Evolutionary conservation across 164 flowering plant genomes (phyloP), one percentile per base, ranked within the genome.

Genomic region (Euptelea pleiosperma): DNA sequence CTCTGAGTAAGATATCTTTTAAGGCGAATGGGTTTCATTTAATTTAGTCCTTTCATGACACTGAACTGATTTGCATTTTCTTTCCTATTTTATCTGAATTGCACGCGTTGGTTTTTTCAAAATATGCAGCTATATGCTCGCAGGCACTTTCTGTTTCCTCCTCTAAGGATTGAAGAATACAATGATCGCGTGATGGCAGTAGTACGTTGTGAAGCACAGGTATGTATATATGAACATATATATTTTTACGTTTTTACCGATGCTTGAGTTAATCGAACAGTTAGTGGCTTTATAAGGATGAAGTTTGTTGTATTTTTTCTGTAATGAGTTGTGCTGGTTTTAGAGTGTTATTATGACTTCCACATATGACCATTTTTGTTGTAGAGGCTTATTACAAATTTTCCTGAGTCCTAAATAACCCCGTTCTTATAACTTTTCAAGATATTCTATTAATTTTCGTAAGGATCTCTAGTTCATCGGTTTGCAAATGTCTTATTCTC

Each of bases 191-290:
- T 89, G 67, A 87, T 67, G 75, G 88, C 98, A 41, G 84, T 91
- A 37, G 96, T 87, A 22, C 89, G 98, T n/a, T 89, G 98, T 68
- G 96, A 91, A 70, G 85, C 98, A 61, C 96, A 91, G 68, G 96
- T 78, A 77, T 55, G 74, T 52, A 33, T 22, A 3, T 16, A 22
- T 54, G 5, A 18, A 12, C n/a, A 15, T 1, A 2, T 37, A 6
- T 52, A 29, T 33, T 4, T 2, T 29, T 26, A 7, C 16, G 25
- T 22, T 51, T 18, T 31, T 3, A n/a, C 21, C 2, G 25, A 58
- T 24, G 34, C 41, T 2, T 45, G 22, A 36, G 16, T 25, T 59
- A 11, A 10, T n/a, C 19, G 21, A 30, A 1, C 21, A 29, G 5
- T 6, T 11, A 30, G 3, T n/a, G 2, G 1, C 6, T 12, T 50